Conservation (phyloP, 805 yeast genomes). For the Grigorovia yakushimaensis region DNA sequence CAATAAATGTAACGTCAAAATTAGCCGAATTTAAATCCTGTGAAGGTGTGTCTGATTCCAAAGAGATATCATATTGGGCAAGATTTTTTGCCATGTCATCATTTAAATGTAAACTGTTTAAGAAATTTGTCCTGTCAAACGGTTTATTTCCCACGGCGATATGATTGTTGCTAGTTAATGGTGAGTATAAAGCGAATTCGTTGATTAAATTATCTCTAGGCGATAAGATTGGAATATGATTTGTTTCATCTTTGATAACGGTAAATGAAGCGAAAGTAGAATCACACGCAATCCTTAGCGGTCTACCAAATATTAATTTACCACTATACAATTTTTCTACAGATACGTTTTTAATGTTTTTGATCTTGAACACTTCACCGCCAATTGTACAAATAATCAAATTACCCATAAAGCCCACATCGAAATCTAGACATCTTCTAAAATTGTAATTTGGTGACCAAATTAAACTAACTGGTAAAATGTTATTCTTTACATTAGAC, state of each 20-base stretch:
- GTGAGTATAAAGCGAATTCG: slow-evolving; percentile 50
- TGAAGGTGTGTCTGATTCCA: not conserved
- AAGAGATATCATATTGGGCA: not conserved
- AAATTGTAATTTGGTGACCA: slow-evolving; percentile 55
- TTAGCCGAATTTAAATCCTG: not conserved
- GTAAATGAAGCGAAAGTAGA: slow-evolving; percentile 56
- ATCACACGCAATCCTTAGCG: slow-evolving; percentile 52
- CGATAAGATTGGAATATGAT: slow-evolving; percentile 46
- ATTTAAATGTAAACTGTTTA: not conserved
- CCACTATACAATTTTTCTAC: slow-evolving; percentile 24
- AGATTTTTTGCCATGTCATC: not conserved
- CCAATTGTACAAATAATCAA: slow-evolving; percentile 55
- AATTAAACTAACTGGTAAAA: slow-evolving; percentile 37
- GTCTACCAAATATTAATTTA: slow-evolving; percentile 28
- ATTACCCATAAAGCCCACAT: slow-evolving; percentile 58
- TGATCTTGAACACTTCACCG: slow-evolving; percentile 51
- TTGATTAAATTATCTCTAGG: slow-evolving; percentile 36
- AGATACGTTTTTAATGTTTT: slow-evolving; percentile 2
- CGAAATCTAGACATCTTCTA: slow-evolving; percentile 46
- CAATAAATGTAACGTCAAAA: slow-evolving; percentile 15
- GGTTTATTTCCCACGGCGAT: too few relatives aligned
- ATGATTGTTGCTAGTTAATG: too few relatives aligned
- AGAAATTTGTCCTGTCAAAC: not conserved
- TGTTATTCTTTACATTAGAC: slow-evolving; percentile 30
- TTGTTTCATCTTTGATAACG: slow-evolving; percentile 54